Base-by-base conservation (phyloP, 2,329 filamentous ascomycete genomes). In the Remersonia thermophila region DNA sequence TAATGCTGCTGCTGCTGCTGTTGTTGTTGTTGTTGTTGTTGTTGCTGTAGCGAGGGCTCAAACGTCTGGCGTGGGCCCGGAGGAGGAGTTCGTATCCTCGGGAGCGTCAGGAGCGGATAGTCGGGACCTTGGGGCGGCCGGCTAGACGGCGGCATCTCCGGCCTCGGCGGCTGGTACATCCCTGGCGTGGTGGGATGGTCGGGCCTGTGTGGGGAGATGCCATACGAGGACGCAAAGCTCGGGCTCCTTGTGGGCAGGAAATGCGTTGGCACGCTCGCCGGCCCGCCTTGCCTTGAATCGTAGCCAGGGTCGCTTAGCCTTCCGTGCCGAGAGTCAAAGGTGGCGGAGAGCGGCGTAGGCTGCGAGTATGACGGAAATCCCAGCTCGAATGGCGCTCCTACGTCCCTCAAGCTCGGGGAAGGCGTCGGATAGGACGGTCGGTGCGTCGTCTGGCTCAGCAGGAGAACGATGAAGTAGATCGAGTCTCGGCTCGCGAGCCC, bases 401-500 rank as follows among this genome's bases (percentile, higher is more conserved):
- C 47, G 13, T 69, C 65, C 38, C 63, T 55, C 9, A 57, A 46
- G 35, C 66, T 60, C 12, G 62, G 61, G 10, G 67, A 64, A 3
- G 65, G 62, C 3, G 64, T 61, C 3, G 61, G 60, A 35, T 66
- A 66, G 18, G 57, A 56, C 12, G 58, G 52, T 27, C 60, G 59
- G 9, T 23, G 20, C 2, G 56, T 40, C 1, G 54, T 51, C 1
- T 60, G 44, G 17, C 47, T 57, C 39, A 76, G 50, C 28, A 66
- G 45, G 37, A 77, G 47, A 7, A 76, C 68, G 29, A 79, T 63
- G 45, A 77, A 77, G 51, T 73, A 79, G 39, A 76, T 72, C 27
- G 72, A 73, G 3, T 72, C 69, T 42, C 68, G 67, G 47, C 75
- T 78, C 10, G 66, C 69, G 20, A 79, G 59, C 1, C 73, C 72